These are phyloP conservation scores for Coemansia sp. DNA, from an alignment of 192 early-diverging fungal species.

Conservation along the genomic window DNA sequence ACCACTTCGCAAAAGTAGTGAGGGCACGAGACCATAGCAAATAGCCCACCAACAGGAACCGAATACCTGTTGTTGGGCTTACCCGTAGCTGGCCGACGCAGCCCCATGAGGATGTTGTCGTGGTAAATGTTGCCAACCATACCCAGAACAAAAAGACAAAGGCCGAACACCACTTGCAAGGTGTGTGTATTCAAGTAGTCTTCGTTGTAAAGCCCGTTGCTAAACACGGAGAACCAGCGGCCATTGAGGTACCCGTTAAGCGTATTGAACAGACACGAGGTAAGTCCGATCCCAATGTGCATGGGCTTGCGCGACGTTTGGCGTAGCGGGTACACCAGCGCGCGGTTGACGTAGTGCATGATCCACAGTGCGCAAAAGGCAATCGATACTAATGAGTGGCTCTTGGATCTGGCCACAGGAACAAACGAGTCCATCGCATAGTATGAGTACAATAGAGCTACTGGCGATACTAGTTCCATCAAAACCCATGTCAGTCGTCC, in stretches of 20 bases:
- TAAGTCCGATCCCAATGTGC: slow-evolving; percentile 39
- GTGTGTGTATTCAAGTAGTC: neutral
- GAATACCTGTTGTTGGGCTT: slow-evolving; percentile 14
- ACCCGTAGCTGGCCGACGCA: slow-evolving; percentile 13
- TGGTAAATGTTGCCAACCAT: slow-evolving; percentile 45
- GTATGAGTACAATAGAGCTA: slow-evolving; percentile 18
- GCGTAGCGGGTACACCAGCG: slow-evolving; percentile 43
- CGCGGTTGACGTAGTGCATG: slow-evolving; percentile 44
- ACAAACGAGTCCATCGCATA: neutral
- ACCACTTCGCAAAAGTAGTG: slow-evolving; percentile 52
- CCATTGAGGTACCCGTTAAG: slow-evolving; percentile 54
- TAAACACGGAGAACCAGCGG: slow-evolving; percentile 28
- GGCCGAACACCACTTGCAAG: neutral
- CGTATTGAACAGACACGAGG: slow-evolving; percentile 37
- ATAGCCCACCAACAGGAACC: slow-evolving; percentile 40
- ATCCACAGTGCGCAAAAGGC: slow-evolving; percentile 23
- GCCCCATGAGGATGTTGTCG: slow-evolving; percentile 32
- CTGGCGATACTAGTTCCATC: slow-evolving; percentile 50
- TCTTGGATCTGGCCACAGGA: neutral
- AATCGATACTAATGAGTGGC: neutral
- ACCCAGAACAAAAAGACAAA: slow-evolving; percentile 24
- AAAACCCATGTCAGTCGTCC: slow-evolving; percentile 33
- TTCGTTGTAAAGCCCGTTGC: neutral
- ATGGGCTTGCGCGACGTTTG: slow-evolving; percentile 45
- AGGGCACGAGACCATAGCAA: slow-evolving; percentile 47